Conservation (phyloP, 805 yeast species). For the Kurtzmaniella fragi region DNA sequence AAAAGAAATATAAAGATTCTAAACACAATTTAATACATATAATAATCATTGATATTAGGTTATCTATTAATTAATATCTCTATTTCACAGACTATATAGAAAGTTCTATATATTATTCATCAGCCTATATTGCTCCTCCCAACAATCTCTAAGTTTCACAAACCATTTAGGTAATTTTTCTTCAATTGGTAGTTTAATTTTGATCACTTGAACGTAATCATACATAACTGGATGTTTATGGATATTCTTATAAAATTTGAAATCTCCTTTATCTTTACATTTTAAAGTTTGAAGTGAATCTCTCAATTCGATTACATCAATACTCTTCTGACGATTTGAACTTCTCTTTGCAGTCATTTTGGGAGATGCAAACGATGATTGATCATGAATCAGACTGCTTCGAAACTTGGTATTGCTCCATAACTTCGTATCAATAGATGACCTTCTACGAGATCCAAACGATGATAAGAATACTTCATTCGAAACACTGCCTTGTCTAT, state of each 20-base stretch:
- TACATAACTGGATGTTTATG: slow-evolving; percentile 25
- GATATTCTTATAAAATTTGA: slow-evolving; percentile 38
- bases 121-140: slow-evolving; percentile 48
- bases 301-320: neutral
- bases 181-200: slow-evolving; percentile 56
- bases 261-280: slow-evolving; percentile 20
- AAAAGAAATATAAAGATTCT: no score
- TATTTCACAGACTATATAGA: no score
- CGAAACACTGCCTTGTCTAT: slow-evolving; percentile 19
- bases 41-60: no score
- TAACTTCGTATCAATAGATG: slow-evolving; percentile 22
- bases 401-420: slow-evolving; percentile 20
- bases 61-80: no score
- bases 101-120: slow-evolving; percentile 3
- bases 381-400: slow-evolving; percentile 13
- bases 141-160: slow-evolving; percentile 51
- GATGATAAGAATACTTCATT: slow-evolving; percentile 12
- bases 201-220: slow-evolving; percentile 35
- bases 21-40: no score
- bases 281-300: neutral
- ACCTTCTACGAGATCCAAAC: slow-evolving; percentile 21
- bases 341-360: slow-evolving; percentile 4
- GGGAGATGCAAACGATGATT: slow-evolving; percentile 3
- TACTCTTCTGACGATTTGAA: neutral
- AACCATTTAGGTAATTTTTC: slow-evolving; percentile 75